Base-by-base conservation (phyloP, 805 yeast genomes). In the Metschnikowia vanudenii region DNA sequence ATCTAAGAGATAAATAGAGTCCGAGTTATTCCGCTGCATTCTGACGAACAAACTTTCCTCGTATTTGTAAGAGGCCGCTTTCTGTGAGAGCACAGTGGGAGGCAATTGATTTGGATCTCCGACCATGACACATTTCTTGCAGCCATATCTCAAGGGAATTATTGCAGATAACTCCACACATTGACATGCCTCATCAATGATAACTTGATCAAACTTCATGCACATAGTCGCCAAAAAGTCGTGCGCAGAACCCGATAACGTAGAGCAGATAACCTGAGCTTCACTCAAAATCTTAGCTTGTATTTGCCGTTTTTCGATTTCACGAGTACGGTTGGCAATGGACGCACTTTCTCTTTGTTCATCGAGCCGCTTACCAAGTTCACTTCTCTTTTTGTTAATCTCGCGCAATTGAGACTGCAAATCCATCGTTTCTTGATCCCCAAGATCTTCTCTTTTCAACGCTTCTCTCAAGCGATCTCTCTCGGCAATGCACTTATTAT, bases 61-160 rank as follows among this genome's bases (percentile, higher is more conserved):
- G 60, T 94, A 94, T 36, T 81, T 80, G 56, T 74, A 79, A 4
- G 79, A 72, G 1, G 95, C 84, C 1, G 99, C 98, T 12, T 81
- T 84, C 56, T 86, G 90, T 0, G 97, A 92, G 16, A 94, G 68
- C 10, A 92, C 98, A 0, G 99, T 92, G 0, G 99, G 99, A 0
- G 99, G 99, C 52, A 94, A 75, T 68, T 94, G 99, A 62, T 94
- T 91, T 2, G 98, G 98, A 69, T 94, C 99, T 63, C 99, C 99
- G 38, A 94, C 99, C 96, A 94, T 86, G 40, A 94, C 85, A 69
- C 98, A 92, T 45, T 82, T 81, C 49, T 77, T 82, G 57, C 95
- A 87, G 1, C 98, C 98, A 63, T 91, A 94, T 59, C 96, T 74
- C 53, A 94, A 71, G 0, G 99, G 99, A 57, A 92, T 92, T 20